phyloP scores from a whole-genome alignment of 805 yeast genomes.

The Phaffomyces antillensis region DNA sequence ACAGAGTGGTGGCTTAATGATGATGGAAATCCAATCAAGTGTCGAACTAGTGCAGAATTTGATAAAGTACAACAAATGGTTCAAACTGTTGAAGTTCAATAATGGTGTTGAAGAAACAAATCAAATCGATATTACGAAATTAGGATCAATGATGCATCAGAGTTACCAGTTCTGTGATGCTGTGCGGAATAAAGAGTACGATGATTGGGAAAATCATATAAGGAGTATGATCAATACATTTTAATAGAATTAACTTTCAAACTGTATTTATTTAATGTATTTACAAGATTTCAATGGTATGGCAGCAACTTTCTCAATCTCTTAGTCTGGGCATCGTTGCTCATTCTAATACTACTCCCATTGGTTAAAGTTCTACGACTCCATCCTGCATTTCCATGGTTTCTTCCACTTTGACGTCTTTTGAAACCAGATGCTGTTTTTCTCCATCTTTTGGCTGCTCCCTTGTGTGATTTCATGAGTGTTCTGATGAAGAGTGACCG shows the following conservation, averaged over 20 bases:
- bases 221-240: neutral
- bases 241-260: too few relatives aligned
- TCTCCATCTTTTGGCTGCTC: conserved; percentile 83
- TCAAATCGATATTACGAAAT: conserved; percentile 17
- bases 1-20: conserved; percentile 47
- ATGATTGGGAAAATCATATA: conserved; percentile 7
- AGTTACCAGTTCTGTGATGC: conserved; percentile 24
- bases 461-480: conserved; percentile 70
- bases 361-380: conserved; percentile 51
- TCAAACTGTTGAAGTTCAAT: conserved; percentile 42
- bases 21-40: conserved; percentile 46
- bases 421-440: conserved; percentile 62
- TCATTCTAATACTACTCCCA: conserved; percentile 53
- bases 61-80: conserved; percentile 56
- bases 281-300: conserved; percentile 13
- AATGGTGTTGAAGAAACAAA: conserved; percentile 25
- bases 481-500: conserved; percentile 24
- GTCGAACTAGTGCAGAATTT: conserved; percentile 45
- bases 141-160: conserved; percentile 31
- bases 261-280: too few relatives aligned
- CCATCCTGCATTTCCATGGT: conserved; percentile 92
- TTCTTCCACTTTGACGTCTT: conserved; percentile 76
- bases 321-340: conserved; percentile 48
- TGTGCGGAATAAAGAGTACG: conserved; percentile 20
- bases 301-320: conserved; percentile 48